Conservation (phyloP, 2,329 filamentous ascomycete species). For the Lachnellula subtilissima region DNA sequence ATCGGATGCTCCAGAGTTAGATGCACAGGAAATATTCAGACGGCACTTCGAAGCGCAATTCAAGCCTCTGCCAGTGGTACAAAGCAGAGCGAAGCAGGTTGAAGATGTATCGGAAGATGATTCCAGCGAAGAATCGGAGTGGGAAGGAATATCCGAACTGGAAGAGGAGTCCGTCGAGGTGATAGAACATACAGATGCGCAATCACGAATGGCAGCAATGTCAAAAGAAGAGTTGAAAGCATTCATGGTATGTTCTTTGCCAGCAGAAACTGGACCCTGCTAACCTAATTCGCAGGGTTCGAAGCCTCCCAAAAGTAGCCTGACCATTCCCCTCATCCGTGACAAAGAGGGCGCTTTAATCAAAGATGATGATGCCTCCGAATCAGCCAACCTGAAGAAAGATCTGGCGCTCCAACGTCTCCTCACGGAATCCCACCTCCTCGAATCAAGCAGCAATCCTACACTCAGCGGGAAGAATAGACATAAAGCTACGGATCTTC, state of each 20-base stretch:
- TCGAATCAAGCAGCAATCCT: slow-evolving; percentile 55
- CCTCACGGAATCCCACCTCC: slow-evolving; percentile 84
- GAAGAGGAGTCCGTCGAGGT: slow-evolving; percentile 40
- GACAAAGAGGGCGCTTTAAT: slow-evolving; percentile 22
- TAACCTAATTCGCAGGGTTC: slow-evolving; percentile 24
- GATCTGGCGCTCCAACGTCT: slow-evolving; percentile 89
- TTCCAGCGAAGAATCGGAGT: slow-evolving; percentile 44
- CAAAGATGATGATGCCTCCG: slow-evolving; percentile 51
- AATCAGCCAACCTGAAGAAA: slow-evolving; percentile 71
- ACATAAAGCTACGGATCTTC: slow-evolving; percentile 76
- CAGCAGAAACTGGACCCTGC: not conserved
- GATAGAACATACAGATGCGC: slow-evolving; percentile 37
- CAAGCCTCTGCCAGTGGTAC: slow-evolving; percentile 55
- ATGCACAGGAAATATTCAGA: slow-evolving; percentile 70
- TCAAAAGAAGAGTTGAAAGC: slow-evolving; percentile 68
- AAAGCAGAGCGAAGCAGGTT: slow-evolving; percentile 12
- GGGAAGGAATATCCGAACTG: slow-evolving; percentile 58
- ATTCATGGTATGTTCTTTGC: slow-evolving; percentile 59
- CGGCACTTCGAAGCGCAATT: slow-evolving; percentile 87
- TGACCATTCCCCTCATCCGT: slow-evolving; percentile 26
- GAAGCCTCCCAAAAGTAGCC: slow-evolving; percentile 23
- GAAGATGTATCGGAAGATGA: slow-evolving; percentile 25
- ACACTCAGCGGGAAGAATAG: slow-evolving; percentile 59
- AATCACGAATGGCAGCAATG: slow-evolving; percentile 37
- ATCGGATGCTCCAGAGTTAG: slow-evolving; percentile 35